Evolutionary conservation across 1,139 yeast species (phyloP).

Genomic region (Suhomyces chickasaworum): DNA sequence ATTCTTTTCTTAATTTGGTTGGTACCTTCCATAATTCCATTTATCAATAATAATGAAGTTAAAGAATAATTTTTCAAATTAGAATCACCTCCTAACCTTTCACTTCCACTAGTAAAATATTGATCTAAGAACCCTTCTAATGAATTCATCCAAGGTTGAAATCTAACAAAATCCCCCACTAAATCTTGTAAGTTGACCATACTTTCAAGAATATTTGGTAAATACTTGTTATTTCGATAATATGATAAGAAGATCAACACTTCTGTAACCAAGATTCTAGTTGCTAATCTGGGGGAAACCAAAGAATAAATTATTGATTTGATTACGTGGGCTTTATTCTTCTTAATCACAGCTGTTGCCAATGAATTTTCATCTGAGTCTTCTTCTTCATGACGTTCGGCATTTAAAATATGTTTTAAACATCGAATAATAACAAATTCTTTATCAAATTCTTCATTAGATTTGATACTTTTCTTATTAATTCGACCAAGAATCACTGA

Average conservation of each 20-base stretch:
- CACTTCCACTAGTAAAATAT: conserved; percentile 25
- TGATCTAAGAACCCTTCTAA: conserved; percentile 41
- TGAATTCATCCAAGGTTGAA: conserved; percentile 46
- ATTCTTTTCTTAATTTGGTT: conserved; percentile 33
- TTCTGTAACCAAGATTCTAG: conserved; percentile 47
- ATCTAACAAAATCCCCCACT: conserved; percentile 38
- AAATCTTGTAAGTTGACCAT: conserved; percentile 39
- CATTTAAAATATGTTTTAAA: conserved; percentile 36
- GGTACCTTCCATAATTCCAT: conserved; percentile 44
- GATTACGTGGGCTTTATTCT: conserved; percentile 35
- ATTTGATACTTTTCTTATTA: conserved; percentile 46
- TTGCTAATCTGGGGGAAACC: conserved; percentile 43
- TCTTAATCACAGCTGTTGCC: conserved; percentile 13
- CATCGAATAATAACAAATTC: conserved; percentile 44
- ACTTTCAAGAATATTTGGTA: conserved; percentile 35
- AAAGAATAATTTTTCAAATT: conserved; percentile 44
- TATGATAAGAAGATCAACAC: conserved; percentile 42
- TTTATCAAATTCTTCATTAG: conserved; percentile 47
- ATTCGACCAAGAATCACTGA: conserved; percentile 43
- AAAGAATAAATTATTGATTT: conserved; percentile 42
- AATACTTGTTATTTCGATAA: conserved; percentile 26
- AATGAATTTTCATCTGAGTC: conserved; percentile 17
- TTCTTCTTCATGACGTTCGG: conserved; percentile 21
- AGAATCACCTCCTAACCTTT: conserved; percentile 21
- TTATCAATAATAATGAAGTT: conserved; percentile 47